Evolutionary conservation across 2,329 filamentous ascomycete genomes (phyloP), one percentile per base, ranked within the genome.

Genomic region (Colletotrichum limetticola): DNA sequence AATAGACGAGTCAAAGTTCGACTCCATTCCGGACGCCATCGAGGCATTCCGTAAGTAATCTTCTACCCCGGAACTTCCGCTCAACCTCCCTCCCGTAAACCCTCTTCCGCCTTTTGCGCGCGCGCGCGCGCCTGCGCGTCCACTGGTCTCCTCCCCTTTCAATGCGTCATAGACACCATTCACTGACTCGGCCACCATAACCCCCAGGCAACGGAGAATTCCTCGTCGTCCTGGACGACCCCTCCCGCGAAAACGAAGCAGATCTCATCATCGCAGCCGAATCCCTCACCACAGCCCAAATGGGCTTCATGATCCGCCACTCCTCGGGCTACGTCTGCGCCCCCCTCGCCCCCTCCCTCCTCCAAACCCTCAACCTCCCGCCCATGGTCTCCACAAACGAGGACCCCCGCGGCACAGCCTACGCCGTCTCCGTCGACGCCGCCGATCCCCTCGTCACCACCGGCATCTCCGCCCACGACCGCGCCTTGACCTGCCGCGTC

Each of bases 231-330:
- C 94, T 99, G 79, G 97, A 99, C 86, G 94, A 94, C 77, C 91
- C 95, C 76, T 91, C 92, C 75, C 95, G 97, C 83, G 97, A 99
- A 84, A 99, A 99, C 83, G 97, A 99, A 89, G 97, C 95, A 83
- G 97, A 99, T 85, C 91, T 99, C 61, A 98, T 98, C 83, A 97
- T 98, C 80, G 94, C 97, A 76, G 96, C 95, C 75, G 87, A 95
- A 77, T 89, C 93, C 79, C 86, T 98, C 76, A 98, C 96, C 9
- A 89, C 95, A 28, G 90, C 94, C 76, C 96, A 98, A 85, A 97
- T 97, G 92, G 94, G 95, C 78, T 99, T 98, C 87, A 92, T 99
- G 89, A 91, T 99, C 83, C 94, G 95, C 79, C 91, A 98, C 87
- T 93, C 94, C 52, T 95, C 94, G 4, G 97, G 97, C 80, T 91